Evolutionary conservation across 495 filamentous ascomycete genomes (phyloP).

Genomic region (Hypoxylon subgilvum): DNA sequence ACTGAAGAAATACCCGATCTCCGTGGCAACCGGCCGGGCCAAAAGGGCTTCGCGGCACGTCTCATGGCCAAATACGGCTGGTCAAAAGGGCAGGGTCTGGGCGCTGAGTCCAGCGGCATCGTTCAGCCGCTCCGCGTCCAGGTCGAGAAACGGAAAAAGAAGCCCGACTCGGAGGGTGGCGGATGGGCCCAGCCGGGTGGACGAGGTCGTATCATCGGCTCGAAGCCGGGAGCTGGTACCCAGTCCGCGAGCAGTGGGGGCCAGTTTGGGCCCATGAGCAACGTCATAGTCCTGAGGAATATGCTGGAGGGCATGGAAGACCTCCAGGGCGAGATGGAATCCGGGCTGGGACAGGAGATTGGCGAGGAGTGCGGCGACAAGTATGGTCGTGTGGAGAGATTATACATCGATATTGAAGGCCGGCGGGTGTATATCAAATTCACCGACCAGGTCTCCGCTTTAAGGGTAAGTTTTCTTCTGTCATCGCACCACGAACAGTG

Average conservation of each 20-base stretch:
- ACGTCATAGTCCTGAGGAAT: constrained; percentile 76
- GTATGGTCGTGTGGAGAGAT: constrained; percentile 86
- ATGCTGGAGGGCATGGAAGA: constrained; percentile 82
- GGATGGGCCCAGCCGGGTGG: constrained; percentile 72
- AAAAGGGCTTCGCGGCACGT: constrained; percentile 82
- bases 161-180: constrained; percentile 77
- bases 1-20: constrained; percentile 29
- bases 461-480: constrained; percentile 67
- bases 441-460: constrained; percentile 74
- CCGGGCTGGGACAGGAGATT: constrained; percentile 87
- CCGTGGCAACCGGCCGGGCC: constrained; percentile 74
- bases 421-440: constrained; percentile 88
- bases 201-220: constrained; percentile 79
- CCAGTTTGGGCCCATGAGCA: constrained; percentile 75
- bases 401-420: constrained; percentile 68
- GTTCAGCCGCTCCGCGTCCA: constrained; percentile 80
- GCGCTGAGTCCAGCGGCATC: constrained; percentile 80
- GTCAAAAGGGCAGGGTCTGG: constrained; percentile 85
- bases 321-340: constrained; percentile 69
- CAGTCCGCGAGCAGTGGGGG: constrained; percentile 42
- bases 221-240: constrained; percentile 28
- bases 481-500: too few species aligned
- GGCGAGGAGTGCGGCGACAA: constrained; percentile 88
- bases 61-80: constrained; percentile 93
- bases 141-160: constrained; percentile 80